Evolutionary conservation across 2,329 filamentous ascomycete species (phyloP).

Genomic region (Colletotrichum cereale): DNA sequence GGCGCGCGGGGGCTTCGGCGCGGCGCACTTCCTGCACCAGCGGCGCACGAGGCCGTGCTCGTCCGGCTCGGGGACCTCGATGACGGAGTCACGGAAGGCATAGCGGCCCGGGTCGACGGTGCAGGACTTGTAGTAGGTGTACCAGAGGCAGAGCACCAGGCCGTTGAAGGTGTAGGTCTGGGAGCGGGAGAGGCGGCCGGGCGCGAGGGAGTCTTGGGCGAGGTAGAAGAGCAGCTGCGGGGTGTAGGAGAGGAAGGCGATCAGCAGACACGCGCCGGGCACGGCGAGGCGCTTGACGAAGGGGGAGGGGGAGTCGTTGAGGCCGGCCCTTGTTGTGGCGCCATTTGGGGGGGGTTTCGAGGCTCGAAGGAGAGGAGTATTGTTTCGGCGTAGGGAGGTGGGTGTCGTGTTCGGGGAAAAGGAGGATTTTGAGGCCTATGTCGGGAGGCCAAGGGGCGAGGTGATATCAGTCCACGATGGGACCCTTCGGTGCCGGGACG

Average conservation of each 20-base stretch:
- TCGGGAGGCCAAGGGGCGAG: background rate
- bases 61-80: constrained; percentile 49
- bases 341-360: constrained; percentile 26
- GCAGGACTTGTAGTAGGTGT: constrained; percentile 75
- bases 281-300: constrained; percentile 71
- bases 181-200: constrained; percentile 68
- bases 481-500: constrained; percentile 13
- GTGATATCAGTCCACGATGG: constrained; percentile 23
- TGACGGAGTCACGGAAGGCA: constrained; percentile 54
- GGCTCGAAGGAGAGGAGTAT: background rate
- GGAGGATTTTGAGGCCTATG: background rate
- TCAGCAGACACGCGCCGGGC: constrained; percentile 75
- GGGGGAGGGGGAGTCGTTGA: constrained; percentile 52
- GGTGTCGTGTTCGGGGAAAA: background rate
- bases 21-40: constrained; percentile 83
- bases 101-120: constrained; percentile 70
- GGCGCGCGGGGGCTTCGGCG: constrained; percentile 81
- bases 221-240: constrained; percentile 78
- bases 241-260: constrained; percentile 77
- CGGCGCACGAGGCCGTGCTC: constrained; percentile 48
- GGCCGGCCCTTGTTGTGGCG: constrained; percentile 55
- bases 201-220: constrained; percentile 65
- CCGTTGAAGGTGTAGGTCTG: constrained; percentile 76
- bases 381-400: background rate
- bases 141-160: constrained; percentile 73